phyloP scores from a whole-genome alignment of 2,329 filamentous ascomycete species.

The Apiospora arundinis region DNA sequence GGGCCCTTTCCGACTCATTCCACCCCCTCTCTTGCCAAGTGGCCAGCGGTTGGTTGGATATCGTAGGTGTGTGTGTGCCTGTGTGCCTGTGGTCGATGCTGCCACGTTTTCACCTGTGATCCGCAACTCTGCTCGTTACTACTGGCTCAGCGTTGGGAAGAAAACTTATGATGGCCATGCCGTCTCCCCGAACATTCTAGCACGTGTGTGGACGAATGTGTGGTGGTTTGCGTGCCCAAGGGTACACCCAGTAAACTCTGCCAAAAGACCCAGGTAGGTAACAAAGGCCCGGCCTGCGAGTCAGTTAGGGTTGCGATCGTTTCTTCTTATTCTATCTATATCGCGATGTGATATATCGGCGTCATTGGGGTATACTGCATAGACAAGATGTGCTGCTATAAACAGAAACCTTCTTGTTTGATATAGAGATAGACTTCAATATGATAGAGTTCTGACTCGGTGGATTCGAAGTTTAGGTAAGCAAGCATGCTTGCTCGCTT shows the following conservation, averaged over 20 bases:
- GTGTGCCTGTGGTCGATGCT: background rate
- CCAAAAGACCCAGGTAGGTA: too few relatives aligned
- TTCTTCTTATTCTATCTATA: background rate
- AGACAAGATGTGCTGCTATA: background rate
- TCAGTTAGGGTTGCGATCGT: background rate
- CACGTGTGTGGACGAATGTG: background rate
- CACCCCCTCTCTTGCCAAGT: background rate
- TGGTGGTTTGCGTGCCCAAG: background rate
- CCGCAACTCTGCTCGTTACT: background rate
- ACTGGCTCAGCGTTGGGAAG: background rate
- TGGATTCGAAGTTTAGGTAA: conserved; percentile 3
- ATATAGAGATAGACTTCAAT: background rate
- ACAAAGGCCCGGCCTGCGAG: background rate
- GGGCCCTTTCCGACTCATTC: background rate
- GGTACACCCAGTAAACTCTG: background rate
- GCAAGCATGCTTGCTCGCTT: background rate
- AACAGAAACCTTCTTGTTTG: background rate
- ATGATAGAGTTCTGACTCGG: background rate
- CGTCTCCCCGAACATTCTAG: background rate
- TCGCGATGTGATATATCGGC: background rate
- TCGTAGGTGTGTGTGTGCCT: background rate
- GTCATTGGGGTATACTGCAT: background rate
- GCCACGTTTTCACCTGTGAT: background rate
- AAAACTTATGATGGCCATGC: background rate
- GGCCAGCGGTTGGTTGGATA: background rate